Percentiles rank a stretch among this genome's conserved stretches.
These are phyloP conservation scores for Naganishia vaughanmartiniae DNA, from an alignment of 768 basidiomycete genomes.

Conservation along the genomic window DNA sequence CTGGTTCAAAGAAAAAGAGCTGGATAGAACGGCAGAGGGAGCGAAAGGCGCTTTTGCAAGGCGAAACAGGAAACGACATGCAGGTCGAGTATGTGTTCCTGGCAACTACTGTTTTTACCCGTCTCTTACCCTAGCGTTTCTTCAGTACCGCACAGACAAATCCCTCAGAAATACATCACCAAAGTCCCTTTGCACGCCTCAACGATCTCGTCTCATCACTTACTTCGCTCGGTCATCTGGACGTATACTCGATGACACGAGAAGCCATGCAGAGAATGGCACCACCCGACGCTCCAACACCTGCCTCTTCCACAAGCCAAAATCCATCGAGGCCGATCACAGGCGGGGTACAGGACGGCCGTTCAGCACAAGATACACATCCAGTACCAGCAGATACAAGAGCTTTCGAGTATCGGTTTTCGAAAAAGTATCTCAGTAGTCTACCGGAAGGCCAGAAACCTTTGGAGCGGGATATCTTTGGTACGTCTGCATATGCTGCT, in stretches of 20 bases:
- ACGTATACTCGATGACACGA: conserved; percentile 51
- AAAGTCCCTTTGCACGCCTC: conserved; percentile 49
- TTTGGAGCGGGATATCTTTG: conserved; percentile 52
- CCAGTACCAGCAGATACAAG: conserved; percentile 37
- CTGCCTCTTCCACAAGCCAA: conserved; percentile 6
- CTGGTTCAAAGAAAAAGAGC: conserved; percentile 59
- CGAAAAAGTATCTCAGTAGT: conserved; percentile 45
- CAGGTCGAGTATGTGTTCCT: conserved; percentile 30
- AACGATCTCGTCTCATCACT: conserved; percentile 49
- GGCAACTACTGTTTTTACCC: background rate
- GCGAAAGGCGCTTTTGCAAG: conserved; percentile 42
- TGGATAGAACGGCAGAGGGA: conserved; percentile 51
- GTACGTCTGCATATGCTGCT: conserved; percentile 36
- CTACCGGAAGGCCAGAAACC: conserved; percentile 49
- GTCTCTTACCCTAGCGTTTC: background rate
- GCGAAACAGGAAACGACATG: conserved; percentile 22
- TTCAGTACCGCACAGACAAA: conserved; percentile 1
- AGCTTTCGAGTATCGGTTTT: conserved; percentile 52
- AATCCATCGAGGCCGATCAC: conserved; percentile 18
- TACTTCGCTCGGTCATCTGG: conserved; percentile 49
- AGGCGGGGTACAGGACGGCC: conserved; percentile 15
- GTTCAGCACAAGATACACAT: conserved; percentile 11
- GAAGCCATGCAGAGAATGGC: conserved; percentile 52
- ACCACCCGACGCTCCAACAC: conserved; percentile 34
- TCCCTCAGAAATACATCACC: conserved; percentile 4